Evolutionary conservation across 2,329 filamentous ascomycete genomes (phyloP).

Genomic region (Diaporthe caulivora): DNA sequence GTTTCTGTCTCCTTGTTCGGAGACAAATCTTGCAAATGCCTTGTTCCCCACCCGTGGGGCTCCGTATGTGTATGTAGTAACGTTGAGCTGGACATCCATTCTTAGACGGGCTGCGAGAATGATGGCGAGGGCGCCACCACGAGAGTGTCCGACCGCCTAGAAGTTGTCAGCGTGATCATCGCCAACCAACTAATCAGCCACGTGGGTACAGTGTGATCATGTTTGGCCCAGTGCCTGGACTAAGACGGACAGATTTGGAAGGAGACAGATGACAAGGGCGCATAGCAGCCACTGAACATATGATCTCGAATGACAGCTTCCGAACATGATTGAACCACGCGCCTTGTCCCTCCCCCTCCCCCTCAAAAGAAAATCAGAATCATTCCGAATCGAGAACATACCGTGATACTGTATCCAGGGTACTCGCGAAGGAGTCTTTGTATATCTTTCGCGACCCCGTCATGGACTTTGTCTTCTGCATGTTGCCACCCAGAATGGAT

Average conservation of each 20-base stretch:
- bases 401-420: background rate
- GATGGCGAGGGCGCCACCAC: background rate
- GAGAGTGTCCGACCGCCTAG: background rate
- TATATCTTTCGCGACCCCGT: background rate
- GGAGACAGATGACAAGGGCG: too few relatives aligned
- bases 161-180: background rate
- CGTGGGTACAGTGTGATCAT: too few relatives aligned
- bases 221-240: too few relatives aligned
- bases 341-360: too few relatives aligned
- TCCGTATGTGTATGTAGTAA: background rate
- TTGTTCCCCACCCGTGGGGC: background rate
- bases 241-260: too few relatives aligned
- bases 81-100: background rate
- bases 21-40: conserved; percentile 1
- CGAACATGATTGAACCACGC: too few relatives aligned
- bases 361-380: too few relatives aligned
- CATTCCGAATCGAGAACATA: background rate
- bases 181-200: too few relatives aligned
- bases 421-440: background rate
- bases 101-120: background rate
- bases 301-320: too few relatives aligned
- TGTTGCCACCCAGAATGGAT: background rate
- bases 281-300: too few relatives aligned
- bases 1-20: background rate
- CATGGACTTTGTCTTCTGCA: background rate